Conservation (phyloP, 2,329 filamentous ascomycete species). For the Talaromyces sp. region DNA sequence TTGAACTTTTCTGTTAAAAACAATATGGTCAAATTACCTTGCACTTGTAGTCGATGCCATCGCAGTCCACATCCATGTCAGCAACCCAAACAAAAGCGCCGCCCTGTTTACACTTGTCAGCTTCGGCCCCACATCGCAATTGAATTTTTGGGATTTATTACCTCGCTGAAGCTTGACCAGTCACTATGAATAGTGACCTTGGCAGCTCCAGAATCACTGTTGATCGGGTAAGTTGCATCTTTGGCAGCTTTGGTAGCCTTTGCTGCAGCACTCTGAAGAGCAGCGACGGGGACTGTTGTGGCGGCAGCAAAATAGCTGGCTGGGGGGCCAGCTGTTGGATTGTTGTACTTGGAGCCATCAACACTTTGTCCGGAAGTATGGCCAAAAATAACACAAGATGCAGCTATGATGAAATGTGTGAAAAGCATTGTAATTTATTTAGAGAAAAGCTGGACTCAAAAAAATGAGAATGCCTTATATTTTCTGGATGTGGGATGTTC, state of each 20-base stretch:
- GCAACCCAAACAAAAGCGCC: conserved; percentile 33
- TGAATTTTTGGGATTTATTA: too few species aligned
- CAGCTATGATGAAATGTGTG: conserved; percentile 1
- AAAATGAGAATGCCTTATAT: too few species aligned
- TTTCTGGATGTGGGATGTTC: too few species aligned
- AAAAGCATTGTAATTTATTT: conserved; percentile 3
- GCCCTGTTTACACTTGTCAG: conserved; percentile 23
- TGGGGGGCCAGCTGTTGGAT: conserved; percentile 26
- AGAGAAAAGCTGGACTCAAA: too few species aligned
- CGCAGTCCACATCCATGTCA: conserved; percentile 40
- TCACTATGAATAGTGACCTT: conserved; percentile 33
- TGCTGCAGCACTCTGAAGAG: conserved; percentile 27
- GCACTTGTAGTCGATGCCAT: conserved; percentile 32
- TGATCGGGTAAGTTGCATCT: conserved; percentile 29
- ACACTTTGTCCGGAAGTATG: conserved; percentile 16
- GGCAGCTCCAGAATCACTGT: conserved; percentile 14
- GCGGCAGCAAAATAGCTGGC: conserved; percentile 31
- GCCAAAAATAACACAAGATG: conserved; percentile 2
- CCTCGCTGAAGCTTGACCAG: conserved; percentile 28
- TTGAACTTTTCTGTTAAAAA: rapidly evolving
- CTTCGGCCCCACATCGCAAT: too few species aligned
- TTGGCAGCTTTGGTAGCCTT: conserved; percentile 26
- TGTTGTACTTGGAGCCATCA: conserved; percentile 25
- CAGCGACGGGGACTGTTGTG: conserved; percentile 26
- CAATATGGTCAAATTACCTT: conserved; percentile 16